Percentiles rank a stretch among this genome's conserved stretches.
These are phyloP conservation scores for Ehretia macrophylla DNA, from an alignment of 257 asterid genomes.

Conservation along the genomic window DNA sequence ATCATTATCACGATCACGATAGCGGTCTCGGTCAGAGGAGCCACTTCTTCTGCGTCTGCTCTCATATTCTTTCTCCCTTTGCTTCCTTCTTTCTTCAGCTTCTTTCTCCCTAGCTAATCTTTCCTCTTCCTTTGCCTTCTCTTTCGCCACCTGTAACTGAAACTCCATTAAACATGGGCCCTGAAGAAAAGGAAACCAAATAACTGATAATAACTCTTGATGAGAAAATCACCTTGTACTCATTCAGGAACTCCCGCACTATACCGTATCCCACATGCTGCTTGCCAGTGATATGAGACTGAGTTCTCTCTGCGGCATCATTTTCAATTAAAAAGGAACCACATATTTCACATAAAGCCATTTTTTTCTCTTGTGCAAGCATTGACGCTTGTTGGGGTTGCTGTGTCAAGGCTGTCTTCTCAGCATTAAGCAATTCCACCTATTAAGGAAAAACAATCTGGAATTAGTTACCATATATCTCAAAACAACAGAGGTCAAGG, in stretches of 20 bases:
- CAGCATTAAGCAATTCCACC: conserved; percentile 86
- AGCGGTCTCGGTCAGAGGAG: conserved; percentile 75
- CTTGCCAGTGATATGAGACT: conserved; percentile 95
- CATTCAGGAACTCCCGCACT: conserved; percentile 82
- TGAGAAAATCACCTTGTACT: conserved; percentile 37
- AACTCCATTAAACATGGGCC: background rate
- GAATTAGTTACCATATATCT: background rate
- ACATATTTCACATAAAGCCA: conserved; percentile 94
- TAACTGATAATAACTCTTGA: background rate
- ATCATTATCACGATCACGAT: conserved; percentile 51
- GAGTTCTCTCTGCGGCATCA: conserved; percentile 98
- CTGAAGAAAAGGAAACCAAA: background rate
- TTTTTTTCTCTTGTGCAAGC: conserved; percentile 92
- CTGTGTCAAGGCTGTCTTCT: conserved; percentile 73
- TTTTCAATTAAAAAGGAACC: conserved; percentile 96
- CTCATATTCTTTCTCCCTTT: conserved; percentile 66
- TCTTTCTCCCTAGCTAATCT: conserved; percentile 81
- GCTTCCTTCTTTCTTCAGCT: conserved; percentile 75
- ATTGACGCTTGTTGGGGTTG: conserved; percentile 63
- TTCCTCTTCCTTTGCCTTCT: conserved; percentile 80
- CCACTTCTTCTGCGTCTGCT: conserved; percentile 52
- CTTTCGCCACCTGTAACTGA: conserved; percentile 63
- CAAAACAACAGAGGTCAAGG: background rate
- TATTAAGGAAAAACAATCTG: conserved; percentile 16
- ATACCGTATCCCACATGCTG: conserved; percentile 92